Percentiles rank a stretch among this genome's conserved stretches.
phyloP scores from a whole-genome alignment of 2,329 filamentous ascomycete genomes.

The Stenocarpella maydis region DNA sequence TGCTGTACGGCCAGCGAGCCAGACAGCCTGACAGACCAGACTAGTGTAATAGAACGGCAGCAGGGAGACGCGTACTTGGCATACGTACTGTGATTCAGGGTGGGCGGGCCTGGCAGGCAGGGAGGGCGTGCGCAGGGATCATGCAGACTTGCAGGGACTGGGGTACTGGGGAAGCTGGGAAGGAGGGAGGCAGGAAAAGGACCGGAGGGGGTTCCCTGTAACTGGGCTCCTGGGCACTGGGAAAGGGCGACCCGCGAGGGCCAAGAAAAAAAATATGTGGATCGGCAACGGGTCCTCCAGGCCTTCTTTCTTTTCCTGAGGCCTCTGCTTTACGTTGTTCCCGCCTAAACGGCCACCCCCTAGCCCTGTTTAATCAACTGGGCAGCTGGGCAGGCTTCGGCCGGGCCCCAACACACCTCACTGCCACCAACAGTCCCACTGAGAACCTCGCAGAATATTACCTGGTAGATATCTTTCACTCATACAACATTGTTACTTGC shows the following conservation, averaged over 20 bases:
- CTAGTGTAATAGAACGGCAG: not conserved
- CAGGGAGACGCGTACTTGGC: not conserved
- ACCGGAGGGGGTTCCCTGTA: not conserved
- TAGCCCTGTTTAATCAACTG: constrained; percentile 19
- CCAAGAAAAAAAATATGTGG: constrained; percentile 22
- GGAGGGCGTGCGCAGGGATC: constrained; percentile 5
- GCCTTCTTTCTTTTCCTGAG: not conserved
- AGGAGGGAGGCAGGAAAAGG: not conserved
- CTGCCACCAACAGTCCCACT: constrained; percentile 8
- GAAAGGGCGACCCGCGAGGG: constrained; percentile 11
- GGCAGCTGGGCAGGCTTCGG: not conserved
- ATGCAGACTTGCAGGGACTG: constrained; percentile 13
- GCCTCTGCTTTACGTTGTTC: not conserved
- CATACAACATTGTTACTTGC: too few relatives aligned
- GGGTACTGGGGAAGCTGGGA: not conserved
- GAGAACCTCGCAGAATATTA: constrained; percentile 8
- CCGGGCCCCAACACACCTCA: not conserved
- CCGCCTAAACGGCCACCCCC: not conserved
- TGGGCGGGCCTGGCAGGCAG: too few relatives aligned
- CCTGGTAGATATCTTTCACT: too few relatives aligned
- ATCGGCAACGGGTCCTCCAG: constrained; percentile 20
- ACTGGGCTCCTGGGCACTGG: constrained; percentile 11
- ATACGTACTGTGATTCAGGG: constrained; percentile 10
- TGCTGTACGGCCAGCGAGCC: too few relatives aligned
- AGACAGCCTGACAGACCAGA: too few relatives aligned